Percentiles rank a stretch among this genome's conserved stretches.
phyloP scores from a whole-genome alignment of 352 stramenopile genomes.

The Pelagophyceae sp. region DNA sequence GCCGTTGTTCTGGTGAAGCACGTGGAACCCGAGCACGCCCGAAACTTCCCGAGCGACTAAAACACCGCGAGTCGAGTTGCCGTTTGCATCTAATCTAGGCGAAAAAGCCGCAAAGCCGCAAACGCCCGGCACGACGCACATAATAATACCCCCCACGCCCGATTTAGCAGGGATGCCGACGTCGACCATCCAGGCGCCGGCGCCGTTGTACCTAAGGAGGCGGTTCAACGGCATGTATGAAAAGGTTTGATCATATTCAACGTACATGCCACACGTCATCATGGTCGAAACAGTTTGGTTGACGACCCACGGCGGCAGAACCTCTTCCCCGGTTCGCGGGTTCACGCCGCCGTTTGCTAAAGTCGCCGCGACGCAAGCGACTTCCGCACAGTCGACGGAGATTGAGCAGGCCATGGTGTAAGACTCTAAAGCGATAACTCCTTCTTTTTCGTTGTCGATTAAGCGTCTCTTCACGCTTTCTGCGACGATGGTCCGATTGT shows the following conservation, averaged over 20 bases:
- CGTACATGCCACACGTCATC: conserved; percentile 38
- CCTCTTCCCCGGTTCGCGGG: conserved; percentile 35
- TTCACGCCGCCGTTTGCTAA: conserved; percentile 42
- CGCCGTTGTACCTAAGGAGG: conserved; percentile 45
- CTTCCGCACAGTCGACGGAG: conserved; percentile 33
- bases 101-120: conserved; percentile 41
- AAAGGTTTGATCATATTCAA: no score
- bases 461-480: conserved; percentile 33
- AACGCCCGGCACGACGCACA: conserved; percentile 41
- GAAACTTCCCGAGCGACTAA: background rate
- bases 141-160: conserved; percentile 37
- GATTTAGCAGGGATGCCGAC: conserved; percentile 44
- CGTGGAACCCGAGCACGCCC: background rate
- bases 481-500: conserved; percentile 43
- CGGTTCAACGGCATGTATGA: no score
- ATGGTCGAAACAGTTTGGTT: conserved; percentile 33
- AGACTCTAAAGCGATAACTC: conserved; percentile 37
- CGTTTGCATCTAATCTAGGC: conserved; percentile 41
- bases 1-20: background rate
- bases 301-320: conserved; percentile 34
- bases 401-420: conserved; percentile 43
- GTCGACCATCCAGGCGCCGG: conserved; percentile 35
- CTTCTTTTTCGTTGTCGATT: conserved; percentile 31
- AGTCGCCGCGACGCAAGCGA: conserved; percentile 39
- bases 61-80: conserved; percentile 31